Evolutionary conservation across 2,329 filamentous ascomycete genomes (phyloP).

Genomic region (Thelonectria olida): DNA sequence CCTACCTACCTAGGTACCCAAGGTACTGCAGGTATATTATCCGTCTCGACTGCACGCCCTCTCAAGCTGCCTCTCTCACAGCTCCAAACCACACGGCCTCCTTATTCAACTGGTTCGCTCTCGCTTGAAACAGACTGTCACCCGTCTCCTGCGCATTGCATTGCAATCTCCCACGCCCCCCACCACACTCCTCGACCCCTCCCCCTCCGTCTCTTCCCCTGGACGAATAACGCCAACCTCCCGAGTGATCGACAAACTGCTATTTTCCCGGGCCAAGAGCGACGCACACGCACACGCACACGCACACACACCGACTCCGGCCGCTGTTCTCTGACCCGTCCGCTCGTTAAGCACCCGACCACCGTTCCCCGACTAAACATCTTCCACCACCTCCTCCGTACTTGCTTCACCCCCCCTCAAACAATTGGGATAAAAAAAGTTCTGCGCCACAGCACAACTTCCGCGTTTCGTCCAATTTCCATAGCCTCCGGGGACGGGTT

Average conservation of each 20-base stretch:
- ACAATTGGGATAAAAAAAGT: background rate
- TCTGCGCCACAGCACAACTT: background rate
- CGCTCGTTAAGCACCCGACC: background rate
- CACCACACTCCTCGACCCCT: background rate
- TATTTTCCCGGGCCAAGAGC: background rate
- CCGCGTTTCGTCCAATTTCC: constrained; percentile 24
- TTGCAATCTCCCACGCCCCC: constrained; percentile 12
- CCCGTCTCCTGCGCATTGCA: constrained; percentile 11
- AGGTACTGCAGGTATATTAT: too few species aligned
- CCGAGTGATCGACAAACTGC: constrained; percentile 10
- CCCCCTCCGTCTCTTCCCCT: background rate
- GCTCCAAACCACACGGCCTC: too few species aligned
- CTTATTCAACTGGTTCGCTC: background rate
- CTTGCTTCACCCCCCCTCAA: background rate
- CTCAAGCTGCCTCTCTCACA: too few species aligned
- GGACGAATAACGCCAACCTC: background rate
- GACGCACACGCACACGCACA: background rate
- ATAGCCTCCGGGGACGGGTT: constrained; percentile 31
- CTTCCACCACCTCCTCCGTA: background rate
- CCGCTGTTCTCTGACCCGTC: background rate
- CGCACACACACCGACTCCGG: background rate
- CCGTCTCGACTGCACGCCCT: too few species aligned
- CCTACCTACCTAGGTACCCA: too few species aligned
- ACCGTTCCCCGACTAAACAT: background rate
- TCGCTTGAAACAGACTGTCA: background rate